Conservation (phyloP, 805 yeast species). For the Nematodospora valgi region DNA sequence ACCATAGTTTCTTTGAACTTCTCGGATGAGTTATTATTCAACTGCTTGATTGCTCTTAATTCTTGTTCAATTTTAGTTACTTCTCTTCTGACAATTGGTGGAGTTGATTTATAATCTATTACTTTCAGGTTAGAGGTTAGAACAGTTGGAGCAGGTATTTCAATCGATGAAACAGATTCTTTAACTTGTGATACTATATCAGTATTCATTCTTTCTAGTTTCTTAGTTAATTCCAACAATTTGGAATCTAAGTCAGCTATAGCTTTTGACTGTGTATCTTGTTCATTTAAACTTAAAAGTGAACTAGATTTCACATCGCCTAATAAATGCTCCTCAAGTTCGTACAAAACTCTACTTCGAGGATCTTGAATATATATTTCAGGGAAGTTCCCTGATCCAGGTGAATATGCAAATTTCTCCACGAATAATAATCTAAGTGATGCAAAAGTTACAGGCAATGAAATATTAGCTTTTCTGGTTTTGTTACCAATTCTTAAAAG, state of each 20-base stretch:
- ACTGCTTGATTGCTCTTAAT: slow-evolving; percentile 54
- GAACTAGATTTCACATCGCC: slow-evolving; percentile 57
- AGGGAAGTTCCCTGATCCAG: slow-evolving; percentile 70
- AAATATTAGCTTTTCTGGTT: slow-evolving; percentile 52
- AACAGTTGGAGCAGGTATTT: slow-evolving; percentile 14
- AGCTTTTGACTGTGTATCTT: slow-evolving; percentile 21
- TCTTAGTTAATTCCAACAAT: slow-evolving; percentile 13
- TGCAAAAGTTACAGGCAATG: slow-evolving; percentile 47
- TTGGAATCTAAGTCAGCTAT: slow-evolving; percentile 20
- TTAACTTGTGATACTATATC: slow-evolving; percentile 16
- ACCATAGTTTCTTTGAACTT: slow-evolving; percentile 41
- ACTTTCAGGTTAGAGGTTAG: slow-evolving; percentile 3
- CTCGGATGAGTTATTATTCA: slow-evolving; percentile 44
- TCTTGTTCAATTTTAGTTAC: slow-evolving; percentile 53
- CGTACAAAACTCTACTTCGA: slow-evolving; percentile 60
- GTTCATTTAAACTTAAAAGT: slow-evolving; percentile 56
- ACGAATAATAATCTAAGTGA: slow-evolving; percentile 70
- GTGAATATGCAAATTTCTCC: slow-evolving; percentile 83
- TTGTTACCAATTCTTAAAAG: slow-evolving; percentile 50
- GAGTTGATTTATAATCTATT: not conserved
- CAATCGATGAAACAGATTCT: slow-evolving; percentile 19
- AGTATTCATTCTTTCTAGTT: slow-evolving; percentile 14
- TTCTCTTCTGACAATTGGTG: slow-evolving; percentile 18
- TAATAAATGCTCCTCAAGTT: slow-evolving; percentile 69
- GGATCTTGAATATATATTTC: slow-evolving; percentile 71